Evolutionary conservation across 352 stramenopile genomes (phyloP), one percentile per base, ranked within the genome.

Genomic region (Salisapilia sapeloensis): DNA sequence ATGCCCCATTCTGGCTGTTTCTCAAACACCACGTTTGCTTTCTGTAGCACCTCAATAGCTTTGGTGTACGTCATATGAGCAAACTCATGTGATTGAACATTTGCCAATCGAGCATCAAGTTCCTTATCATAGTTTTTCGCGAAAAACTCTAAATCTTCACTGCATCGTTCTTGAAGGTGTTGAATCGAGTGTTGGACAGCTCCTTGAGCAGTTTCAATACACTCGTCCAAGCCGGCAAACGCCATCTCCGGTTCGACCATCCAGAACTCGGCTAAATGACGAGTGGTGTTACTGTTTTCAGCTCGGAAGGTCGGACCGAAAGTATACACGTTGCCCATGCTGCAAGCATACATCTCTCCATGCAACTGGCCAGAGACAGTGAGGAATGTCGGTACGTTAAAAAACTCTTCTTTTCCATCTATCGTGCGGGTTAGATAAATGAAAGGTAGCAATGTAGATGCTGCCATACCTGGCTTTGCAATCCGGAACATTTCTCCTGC

Each of bases 271-370:
- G 89, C 82, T 29, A 99, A 60, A 50, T 99, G 94, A 22, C 94
- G 67, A 8, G 85, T 89, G 12, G 94, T 98, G 60, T 99, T 94
- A 47, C 70, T 96, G 66, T 99, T 98, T 56, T 99, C 94, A 0
- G 95, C 95, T 19, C 94, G 81, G 53, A 99, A 99, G 2, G 95
- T 98, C 19, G 95, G 95, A 2, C 94, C 95, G 53, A 99, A 99
- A 1, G 94, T 99, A 62, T 99, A 99, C 27, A 99, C 83, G 52
- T 98, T 95, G 45, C 91, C 90, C 34, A 99, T 50, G 6, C 93
- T 92, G 44, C 72, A 97, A 8, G 93, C 93, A 44, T 97, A 96
- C 34, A 96, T 96, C 56, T 99, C 95, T 12, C 60, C 92, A 28
- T 93, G 90, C 6, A 99, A 60, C 55, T 98, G 91, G 6, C 80